These are phyloP conservation scores for Bothriochloa decipiens DNA, from an alignment of 176 grass and related monocot genomes.

Conservation along the genomic window DNA sequence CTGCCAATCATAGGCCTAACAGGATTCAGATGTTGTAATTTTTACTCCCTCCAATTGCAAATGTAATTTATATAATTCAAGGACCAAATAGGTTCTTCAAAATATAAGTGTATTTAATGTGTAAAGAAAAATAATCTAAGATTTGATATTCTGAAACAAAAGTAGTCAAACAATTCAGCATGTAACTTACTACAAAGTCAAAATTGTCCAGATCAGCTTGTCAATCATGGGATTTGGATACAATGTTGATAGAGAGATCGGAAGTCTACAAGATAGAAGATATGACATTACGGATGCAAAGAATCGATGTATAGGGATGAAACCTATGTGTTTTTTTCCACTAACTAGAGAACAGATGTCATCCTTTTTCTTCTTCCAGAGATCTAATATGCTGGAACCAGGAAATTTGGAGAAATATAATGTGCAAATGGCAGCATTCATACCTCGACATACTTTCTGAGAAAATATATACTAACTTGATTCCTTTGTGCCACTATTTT, in stretches of 20 bases:
- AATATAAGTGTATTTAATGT: neutral
- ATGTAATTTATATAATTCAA: neutral
- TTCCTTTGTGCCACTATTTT: neutral
- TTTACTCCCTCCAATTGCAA: neutral
- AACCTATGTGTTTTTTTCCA: constrained; percentile 1
- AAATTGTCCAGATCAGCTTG: constrained; percentile 8
- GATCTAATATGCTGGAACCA: constrained; percentile 8
- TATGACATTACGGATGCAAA: constrained; percentile 33
- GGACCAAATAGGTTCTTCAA: neutral
- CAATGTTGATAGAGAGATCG: constrained; percentile 6
- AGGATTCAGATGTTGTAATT: constrained; percentile 31
- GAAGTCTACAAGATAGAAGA: constrained; percentile 11
- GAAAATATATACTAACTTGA: neutral
- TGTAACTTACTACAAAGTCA: constrained; percentile 7
- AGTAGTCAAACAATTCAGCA: neutral
- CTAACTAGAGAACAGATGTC: constrained; percentile 1
- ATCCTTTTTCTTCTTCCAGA: neutral
- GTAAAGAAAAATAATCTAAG: constrained; percentile 4
- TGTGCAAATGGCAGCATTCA: neutral
- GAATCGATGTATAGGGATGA: neutral
- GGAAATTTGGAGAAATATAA: neutral
- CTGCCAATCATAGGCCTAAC: constrained; percentile 8
- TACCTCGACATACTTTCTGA: neutral
- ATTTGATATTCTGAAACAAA: neutral
- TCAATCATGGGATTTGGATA: constrained; percentile 15